Evolutionary conservation across 495 filamentous ascomycete genomes (phyloP), one percentile per base, ranked within the genome.

Genomic region (Elasticomyces elasticus): DNA sequence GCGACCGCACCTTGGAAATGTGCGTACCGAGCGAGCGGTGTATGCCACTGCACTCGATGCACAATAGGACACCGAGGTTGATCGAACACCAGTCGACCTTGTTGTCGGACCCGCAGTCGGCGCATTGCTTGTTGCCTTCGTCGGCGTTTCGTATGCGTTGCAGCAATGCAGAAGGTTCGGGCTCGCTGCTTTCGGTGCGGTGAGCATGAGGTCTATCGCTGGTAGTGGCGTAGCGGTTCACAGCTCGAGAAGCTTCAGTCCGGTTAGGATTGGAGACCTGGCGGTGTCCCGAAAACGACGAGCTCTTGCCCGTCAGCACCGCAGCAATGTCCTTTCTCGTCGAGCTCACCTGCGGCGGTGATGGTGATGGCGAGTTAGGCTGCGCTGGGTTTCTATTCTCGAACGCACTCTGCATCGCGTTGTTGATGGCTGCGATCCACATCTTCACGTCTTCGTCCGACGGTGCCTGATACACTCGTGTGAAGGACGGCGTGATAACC

Each of bases 41-140:
- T 53, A 99, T 95, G 62, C 92, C 92, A 63, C 89, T 92, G 69
- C 92, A 99, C 67, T 99, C 92, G 57, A 99, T 99, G 70, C 92
- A 99, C 15, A 99, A 77, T 27, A 97, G 82, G 50, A 97, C 94
- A 26, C 86, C 94, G 2, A 99, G 78, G 61, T 99, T 99, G 67
- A 99, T 95, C 1, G 91, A 96, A 35, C 95, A 92, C 92, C 92
- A 99, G 67, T 99, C 94, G 17, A 94, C 87, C 68, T 94, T 96
- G 59, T 82, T 78, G 26, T 83, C 82, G 22, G 89, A 94, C 13
- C 86, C 88, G 65, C 92, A 99, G 64, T 99, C 92, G 22, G 91
- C 92, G 67, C 92, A 99, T 80, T 84, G 87, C 49, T 81, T 85
- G 67, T 99, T 99, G 19, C 87, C 89, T 59, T 95, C 84, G 58